These are phyloP conservation scores for Acaromyces ingoldii DNA, from an alignment of 1,284 basidiomycete species.

Conservation along the genomic window DNA sequence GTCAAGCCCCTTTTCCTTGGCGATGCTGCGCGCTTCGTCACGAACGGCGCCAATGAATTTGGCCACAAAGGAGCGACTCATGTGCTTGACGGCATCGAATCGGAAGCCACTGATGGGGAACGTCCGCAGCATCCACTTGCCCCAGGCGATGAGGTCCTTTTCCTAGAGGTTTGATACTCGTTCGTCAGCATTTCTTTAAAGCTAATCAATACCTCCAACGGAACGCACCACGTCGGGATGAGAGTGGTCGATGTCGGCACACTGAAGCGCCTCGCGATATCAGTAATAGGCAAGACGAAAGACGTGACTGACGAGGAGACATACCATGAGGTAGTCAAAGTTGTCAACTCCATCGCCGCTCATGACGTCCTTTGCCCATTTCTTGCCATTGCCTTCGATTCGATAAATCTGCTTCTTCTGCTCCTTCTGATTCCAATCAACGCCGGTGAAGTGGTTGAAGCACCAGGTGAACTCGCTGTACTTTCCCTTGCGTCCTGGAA, in stretches of 20 bases:
- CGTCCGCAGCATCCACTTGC: conserved; percentile 57
- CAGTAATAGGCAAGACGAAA: too few relatives aligned
- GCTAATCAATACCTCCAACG: too few relatives aligned
- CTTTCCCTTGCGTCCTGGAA: conserved; percentile 69
- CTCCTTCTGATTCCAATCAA: conserved; percentile 74
- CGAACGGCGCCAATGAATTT: conserved; percentile 59
- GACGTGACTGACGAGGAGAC: too few relatives aligned
- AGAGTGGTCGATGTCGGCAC: conserved; percentile 65
- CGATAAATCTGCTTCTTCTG: conserved; percentile 62
- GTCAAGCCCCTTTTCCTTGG: conserved; percentile 25
- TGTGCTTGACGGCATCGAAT: conserved; percentile 52
- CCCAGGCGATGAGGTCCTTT: conserved; percentile 56
- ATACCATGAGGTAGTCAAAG: conserved; percentile 54
- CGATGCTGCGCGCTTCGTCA: conserved; percentile 33
- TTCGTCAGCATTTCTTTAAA: too few relatives aligned
- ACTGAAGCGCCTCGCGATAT: conserved; percentile 17
- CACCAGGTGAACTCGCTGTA: conserved; percentile 58
- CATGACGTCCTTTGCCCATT: conserved; percentile 53
- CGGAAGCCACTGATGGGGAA: conserved; percentile 40
- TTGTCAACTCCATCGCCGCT: conserved; percentile 50
- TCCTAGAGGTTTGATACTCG: too few relatives aligned
- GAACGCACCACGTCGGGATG: conserved; percentile 65
- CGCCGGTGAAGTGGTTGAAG: conserved; percentile 57
- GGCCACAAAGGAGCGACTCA: conserved; percentile 29
- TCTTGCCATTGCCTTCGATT: conserved; percentile 57